phyloP scores from a whole-genome alignment of 306 rosid species.

The Ammopiptanthus mongolicus region DNA sequence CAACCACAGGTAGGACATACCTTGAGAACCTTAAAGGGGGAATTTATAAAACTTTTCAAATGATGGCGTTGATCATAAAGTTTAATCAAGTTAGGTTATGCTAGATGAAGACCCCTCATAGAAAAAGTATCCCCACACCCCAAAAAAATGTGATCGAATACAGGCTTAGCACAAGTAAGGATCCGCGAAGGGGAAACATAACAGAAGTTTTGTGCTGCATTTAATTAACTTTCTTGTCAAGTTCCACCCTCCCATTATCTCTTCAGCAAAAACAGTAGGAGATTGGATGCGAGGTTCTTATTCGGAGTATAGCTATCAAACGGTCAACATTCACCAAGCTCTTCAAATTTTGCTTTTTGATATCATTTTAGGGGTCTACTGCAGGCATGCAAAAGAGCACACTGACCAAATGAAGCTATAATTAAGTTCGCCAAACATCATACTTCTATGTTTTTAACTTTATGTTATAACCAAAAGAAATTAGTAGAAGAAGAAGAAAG shows the following conservation, averaged over 20 bases:
- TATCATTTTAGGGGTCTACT: not conserved
- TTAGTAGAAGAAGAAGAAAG: not conserved
- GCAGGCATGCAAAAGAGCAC: not conserved
- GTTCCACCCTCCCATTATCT: no score
- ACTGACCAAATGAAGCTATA: slow-evolving; percentile 18
- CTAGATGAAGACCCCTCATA: slow-evolving; percentile 34
- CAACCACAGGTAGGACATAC: slow-evolving; percentile 1
- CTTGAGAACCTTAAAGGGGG: not conserved
- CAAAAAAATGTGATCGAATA: slow-evolving; percentile 5
- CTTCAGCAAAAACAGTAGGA: not conserved
- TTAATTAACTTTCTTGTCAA: slow-evolving; percentile 12
- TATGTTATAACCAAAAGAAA: not conserved
- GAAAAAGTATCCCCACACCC: slow-evolving; percentile 28
- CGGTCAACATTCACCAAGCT: not conserved
- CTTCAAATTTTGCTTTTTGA: slow-evolving; percentile 1
- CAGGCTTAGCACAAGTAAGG: slow-evolving; percentile 31
- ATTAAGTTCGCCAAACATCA: not conserved
- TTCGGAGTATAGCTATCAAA: not conserved
- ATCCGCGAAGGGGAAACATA: slow-evolving; percentile 25
- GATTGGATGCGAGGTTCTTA: not conserved
- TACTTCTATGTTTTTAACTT: not conserved
- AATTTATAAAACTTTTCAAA: slow-evolving; percentile 18
- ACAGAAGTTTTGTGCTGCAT: slow-evolving; percentile 15
- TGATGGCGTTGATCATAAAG: slow-evolving; percentile 14
- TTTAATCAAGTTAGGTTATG: slow-evolving; percentile 6